These are phyloP conservation scores for Trichoderma koningii DNA, from an alignment of 2,329 filamentous ascomycete species.

Conservation along the genomic window DNA sequence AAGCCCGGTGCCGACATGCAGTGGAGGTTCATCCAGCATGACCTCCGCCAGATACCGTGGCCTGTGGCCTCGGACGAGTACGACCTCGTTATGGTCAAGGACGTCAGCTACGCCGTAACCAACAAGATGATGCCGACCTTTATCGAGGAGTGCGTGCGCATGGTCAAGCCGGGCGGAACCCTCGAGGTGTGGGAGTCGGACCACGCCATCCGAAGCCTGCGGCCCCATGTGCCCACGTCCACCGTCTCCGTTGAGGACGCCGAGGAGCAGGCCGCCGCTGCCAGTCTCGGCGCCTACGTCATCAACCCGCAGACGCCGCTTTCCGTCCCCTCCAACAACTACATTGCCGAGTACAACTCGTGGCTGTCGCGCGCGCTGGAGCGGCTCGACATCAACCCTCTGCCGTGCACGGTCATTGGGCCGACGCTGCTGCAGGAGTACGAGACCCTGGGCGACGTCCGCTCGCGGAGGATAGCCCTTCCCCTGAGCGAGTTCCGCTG, in stretches of 20 bases:
- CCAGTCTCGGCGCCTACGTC: constrained; percentile 75
- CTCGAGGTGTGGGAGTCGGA: constrained; percentile 91
- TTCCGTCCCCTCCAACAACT: constrained; percentile 77
- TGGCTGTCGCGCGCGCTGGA: constrained; percentile 81
- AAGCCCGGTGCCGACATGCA: constrained; percentile 72
- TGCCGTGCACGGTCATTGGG: constrained; percentile 77
- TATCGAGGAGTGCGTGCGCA: constrained; percentile 73
- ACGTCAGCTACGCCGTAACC: constrained; percentile 68
- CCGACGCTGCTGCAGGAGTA: constrained; percentile 81
- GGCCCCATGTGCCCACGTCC: constrained; percentile 69
- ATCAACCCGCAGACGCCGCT: constrained; percentile 83
- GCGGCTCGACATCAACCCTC: constrained; percentile 65
- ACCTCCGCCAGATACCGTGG: constrained; percentile 72
- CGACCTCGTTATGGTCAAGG: constrained; percentile 86
- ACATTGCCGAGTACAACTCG: constrained; percentile 77
- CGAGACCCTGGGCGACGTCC: constrained; percentile 68
- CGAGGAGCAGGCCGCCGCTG: constrained; percentile 64
- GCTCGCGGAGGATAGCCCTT: constrained; percentile 78
- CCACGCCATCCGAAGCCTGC: constrained; percentile 77
- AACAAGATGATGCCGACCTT: constrained; percentile 57
- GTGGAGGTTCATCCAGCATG: constrained; percentile 88
- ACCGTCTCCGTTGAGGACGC: constrained; percentile 41
- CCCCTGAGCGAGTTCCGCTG: constrained; percentile 82
- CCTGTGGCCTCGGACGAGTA: constrained; percentile 81
- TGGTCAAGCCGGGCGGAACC: constrained; percentile 75